These are phyloP conservation scores for Mesotaenium endlicherianum DNA, from an alignment of 139 green algal genomes.

Conservation along the genomic window DNA sequence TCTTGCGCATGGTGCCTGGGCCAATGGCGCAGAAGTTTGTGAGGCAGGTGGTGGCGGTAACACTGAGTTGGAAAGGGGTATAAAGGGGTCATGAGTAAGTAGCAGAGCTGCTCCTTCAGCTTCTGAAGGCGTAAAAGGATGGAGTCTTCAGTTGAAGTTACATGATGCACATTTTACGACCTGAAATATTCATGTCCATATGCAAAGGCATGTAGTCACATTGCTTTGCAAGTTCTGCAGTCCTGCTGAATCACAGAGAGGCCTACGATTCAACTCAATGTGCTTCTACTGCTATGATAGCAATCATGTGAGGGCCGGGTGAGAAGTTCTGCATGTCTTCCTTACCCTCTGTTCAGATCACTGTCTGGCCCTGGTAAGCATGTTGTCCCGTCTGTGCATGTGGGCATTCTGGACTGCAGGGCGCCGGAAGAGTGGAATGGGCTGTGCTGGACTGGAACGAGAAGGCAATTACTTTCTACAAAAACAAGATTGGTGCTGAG, in stretches of 20 bases:
- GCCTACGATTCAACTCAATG: not conserved
- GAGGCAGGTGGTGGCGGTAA: too few relatives aligned
- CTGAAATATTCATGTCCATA: too few relatives aligned
- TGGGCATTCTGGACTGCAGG: not conserved
- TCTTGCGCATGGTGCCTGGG: too few relatives aligned
- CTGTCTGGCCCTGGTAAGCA: not conserved
- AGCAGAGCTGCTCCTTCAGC: not conserved
- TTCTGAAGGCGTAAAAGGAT: not conserved
- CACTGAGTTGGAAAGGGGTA: too few relatives aligned
- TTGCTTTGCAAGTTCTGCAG: not conserved
- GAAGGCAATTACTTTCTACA: constrained; percentile 30
- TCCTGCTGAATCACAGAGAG: not conserved
- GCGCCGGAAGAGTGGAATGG: constrained; percentile 14
- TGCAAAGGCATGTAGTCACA: too few relatives aligned
- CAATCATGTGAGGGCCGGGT: not conserved
- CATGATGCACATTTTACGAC: too few relatives aligned
- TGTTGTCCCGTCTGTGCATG: not conserved
- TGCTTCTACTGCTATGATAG: not conserved
- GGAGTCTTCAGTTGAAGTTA: too few relatives aligned
- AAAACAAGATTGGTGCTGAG: constrained; percentile 1
- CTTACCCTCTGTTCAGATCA: not conserved
- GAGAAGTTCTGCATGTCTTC: not conserved
- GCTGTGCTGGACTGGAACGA: constrained; percentile 38
- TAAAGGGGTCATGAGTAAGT: too few relatives aligned
- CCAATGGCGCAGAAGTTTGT: too few relatives aligned